phyloP scores from a whole-genome alignment of 192 early-diverging fungal genomes.

The Coemansia sp. region DNA sequence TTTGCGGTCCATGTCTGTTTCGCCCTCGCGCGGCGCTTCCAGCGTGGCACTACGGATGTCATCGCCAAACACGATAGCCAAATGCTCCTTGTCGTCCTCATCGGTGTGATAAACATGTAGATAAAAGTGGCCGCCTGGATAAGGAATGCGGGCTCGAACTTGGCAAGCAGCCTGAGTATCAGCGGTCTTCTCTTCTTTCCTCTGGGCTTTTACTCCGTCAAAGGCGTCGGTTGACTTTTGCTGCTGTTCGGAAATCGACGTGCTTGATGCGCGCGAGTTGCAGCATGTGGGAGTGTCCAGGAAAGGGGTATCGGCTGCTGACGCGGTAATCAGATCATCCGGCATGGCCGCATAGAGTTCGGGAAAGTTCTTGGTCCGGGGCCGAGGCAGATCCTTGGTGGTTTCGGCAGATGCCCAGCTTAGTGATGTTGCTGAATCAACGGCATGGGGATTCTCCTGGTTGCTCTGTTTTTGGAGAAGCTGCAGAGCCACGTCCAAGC shows the following conservation, averaged over 20 bases:
- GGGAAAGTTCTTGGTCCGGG: conserved; percentile 3
- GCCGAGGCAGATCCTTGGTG: not conserved
- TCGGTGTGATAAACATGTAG: conserved; percentile 83
- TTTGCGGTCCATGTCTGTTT: conserved; percentile 75
- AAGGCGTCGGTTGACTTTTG: not conserved
- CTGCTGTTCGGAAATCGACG: conserved; percentile 7
- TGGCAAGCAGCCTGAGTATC: conserved; percentile 33
- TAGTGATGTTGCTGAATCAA: not conserved
- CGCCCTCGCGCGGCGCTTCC: conserved; percentile 62
- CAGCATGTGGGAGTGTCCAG: conserved; percentile 16
- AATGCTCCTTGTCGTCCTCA: conserved; percentile 84
- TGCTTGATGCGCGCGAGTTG: conserved; percentile 22
- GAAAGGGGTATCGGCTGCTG: conserved; percentile 7
- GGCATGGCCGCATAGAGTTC: conserved; percentile 12
- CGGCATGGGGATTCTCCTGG: not conserved
- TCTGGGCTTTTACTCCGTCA: not conserved
- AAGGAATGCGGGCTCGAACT: conserved; percentile 78
- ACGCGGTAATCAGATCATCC: conserved; percentile 32
- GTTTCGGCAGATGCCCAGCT: not conserved
- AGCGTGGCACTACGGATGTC: conserved; percentile 68
- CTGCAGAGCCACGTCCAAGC: conserved; percentile 44
- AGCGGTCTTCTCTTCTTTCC: not conserved
- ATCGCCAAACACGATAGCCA: conserved; percentile 93
- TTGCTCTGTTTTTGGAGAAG: conserved; percentile 13
- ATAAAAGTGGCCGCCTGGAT: conserved; percentile 72